Conservation (phyloP, 768 basidiomycete genomes). For the Xerocomus potaroensis region DNA sequence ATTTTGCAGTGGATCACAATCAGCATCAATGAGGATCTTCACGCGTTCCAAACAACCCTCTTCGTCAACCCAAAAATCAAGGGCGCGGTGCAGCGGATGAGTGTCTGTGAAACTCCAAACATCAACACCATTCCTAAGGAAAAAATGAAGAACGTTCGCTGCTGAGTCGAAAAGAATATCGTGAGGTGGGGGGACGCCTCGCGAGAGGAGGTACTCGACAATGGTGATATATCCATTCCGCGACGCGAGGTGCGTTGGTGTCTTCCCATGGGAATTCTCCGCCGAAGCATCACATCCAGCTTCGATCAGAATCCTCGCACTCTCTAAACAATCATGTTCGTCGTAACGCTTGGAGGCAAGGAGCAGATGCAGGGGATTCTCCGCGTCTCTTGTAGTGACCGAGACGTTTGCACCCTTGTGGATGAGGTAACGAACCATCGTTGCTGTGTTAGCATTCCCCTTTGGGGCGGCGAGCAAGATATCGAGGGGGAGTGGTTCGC, state of each 20-base stretch:
- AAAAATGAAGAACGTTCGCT: background rate
- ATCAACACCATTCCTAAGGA: background rate
- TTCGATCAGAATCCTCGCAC: background rate
- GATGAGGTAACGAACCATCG: background rate
- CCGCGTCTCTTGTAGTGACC: background rate
- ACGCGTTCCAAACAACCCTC: background rate
- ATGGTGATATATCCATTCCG: background rate
- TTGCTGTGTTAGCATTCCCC: no score
- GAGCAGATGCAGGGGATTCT: background rate
- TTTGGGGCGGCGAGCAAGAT: background rate
- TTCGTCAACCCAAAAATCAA: background rate
- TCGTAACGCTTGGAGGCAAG: no score
- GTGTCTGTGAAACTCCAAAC: background rate
- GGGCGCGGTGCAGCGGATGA: background rate
- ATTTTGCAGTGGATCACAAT: background rate
- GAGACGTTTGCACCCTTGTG: background rate
- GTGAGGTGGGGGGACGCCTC: background rate
- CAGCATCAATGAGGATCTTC: background rate
- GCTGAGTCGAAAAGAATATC: background rate
- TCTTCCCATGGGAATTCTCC: background rate
- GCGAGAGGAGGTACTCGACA: background rate
- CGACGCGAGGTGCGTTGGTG: background rate
- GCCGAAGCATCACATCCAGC: conserved; percentile 8
- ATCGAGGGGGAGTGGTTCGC: background rate
- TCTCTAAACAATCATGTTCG: background rate